phyloP scores from a whole-genome alignment of 805 yeast genomes.

The Komagataella mondaviorum region DNA sequence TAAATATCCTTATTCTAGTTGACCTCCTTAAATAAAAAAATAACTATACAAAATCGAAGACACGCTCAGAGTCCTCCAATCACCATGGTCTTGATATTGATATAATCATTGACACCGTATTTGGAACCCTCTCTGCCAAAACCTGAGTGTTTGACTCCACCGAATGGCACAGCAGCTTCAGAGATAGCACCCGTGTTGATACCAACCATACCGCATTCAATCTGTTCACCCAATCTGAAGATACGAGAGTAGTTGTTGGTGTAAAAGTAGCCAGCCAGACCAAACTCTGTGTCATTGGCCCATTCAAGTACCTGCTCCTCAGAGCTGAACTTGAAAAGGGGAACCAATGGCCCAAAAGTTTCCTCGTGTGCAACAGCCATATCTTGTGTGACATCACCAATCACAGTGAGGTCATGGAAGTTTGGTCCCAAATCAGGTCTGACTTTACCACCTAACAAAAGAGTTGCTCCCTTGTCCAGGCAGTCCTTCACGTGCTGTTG shows the following conservation, averaged over 20 bases:
- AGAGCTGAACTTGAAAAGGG: conserved; percentile 48
- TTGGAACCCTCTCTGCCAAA: conserved; percentile 73
- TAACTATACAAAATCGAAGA: neutral
- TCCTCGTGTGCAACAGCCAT: conserved; percentile 56
- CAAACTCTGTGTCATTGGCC: conserved; percentile 60
- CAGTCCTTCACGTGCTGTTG: conserved; percentile 55
- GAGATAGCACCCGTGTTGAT: conserved; percentile 64
- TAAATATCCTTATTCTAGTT: neutral
- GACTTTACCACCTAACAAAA: conserved; percentile 46
- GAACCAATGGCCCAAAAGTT: conserved; percentile 75
- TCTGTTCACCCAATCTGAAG: conserved; percentile 48
- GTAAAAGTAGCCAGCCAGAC: conserved; percentile 68
- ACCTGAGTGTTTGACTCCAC: conserved; percentile 70
- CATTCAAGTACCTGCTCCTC: conserved; percentile 47
- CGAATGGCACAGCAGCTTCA: conserved; percentile 59
- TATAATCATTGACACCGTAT: conserved; percentile 65
- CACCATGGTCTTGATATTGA: conserved; percentile 51
- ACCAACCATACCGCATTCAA: conserved; percentile 76
- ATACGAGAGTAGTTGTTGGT: conserved; percentile 40
- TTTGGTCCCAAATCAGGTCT: conserved; percentile 43
- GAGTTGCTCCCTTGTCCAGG: conserved; percentile 44
- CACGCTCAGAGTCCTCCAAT: conserved; percentile 18
- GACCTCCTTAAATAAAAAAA: neutral
- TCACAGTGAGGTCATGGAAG: conserved; percentile 57
- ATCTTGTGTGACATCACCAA: conserved; percentile 41